Base-by-base conservation (phyloP, 805 yeast genomes). In the Zygosaccharomyces gambellarensis region DNA sequence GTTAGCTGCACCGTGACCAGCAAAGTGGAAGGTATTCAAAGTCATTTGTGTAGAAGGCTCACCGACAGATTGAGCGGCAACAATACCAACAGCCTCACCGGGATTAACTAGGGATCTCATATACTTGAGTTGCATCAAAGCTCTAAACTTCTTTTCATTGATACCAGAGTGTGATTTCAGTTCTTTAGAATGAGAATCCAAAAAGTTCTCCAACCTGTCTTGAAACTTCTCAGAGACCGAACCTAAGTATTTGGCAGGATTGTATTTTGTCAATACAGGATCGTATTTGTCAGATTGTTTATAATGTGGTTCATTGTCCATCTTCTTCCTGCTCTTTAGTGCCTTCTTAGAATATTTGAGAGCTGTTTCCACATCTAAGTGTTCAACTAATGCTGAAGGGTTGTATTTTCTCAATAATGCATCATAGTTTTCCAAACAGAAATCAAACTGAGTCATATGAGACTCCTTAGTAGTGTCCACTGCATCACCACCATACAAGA, bases 31-130 rank as follows among this genome's bases (percentile, higher is more conserved):
- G 42, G 96, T 88, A 70, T 88, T 88, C 63, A 88, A 80, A 14
- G 99, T 94, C 99, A 94, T 94, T 75, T 94, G 99, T 3, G 99
- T 94, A 4, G 97, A 89, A 45, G 99, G 99, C 72, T 94, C 99
- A 72, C 99, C 99, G 68, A 94, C 84, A 47, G 97, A 90, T 73
- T 94, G 98, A 21, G 97, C 86, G 6, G 99, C 99, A 72, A 95
- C 85, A 64, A 94, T 90, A 72, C 99, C 99, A 48, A 94, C 98
- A 45, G 97, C 82, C 70, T 94, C 99, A 68, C 99, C 99, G 4
- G 99, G 98, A 62, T 89, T 81, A 47, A 94, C 83, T 57, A 90
- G 75, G 9, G 98, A 90, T 63, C 95, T 85, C 97, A 92, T 94
- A 72, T 94, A 94, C 72, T 95, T 95, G 75, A 94, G 78, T 74